These are phyloP conservation scores for Terana coerulea DNA, from an alignment of 768 basidiomycete species.

Conservation along the genomic window DNA sequence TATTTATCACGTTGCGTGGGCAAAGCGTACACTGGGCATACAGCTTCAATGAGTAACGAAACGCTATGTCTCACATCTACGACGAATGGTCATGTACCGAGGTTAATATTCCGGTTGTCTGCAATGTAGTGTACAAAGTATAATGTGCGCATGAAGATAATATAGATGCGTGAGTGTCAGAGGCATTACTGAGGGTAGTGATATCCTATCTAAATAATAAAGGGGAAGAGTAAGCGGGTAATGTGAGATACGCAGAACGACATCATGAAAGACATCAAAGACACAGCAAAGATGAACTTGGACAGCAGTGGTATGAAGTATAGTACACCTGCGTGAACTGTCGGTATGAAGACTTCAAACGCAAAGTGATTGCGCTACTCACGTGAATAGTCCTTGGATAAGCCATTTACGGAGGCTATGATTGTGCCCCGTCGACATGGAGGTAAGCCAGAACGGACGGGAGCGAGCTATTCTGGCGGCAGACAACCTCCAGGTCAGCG, in stretches of 20 bases:
- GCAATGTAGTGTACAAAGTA: too few relatives aligned
- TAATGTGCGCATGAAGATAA: too few relatives aligned
- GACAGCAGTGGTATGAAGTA: conserved; percentile 1
- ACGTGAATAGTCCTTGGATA: not conserved
- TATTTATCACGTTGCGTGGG: too few relatives aligned
- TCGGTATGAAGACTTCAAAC: not conserved
- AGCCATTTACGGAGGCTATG: not conserved
- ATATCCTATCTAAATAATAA: conserved; percentile 15
- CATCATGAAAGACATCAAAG: not conserved
- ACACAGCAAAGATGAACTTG: conserved; percentile 1
- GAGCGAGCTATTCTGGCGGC: conserved; percentile 87
- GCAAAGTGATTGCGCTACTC: not conserved
- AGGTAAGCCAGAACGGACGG: conserved; percentile 67
- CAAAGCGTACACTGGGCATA: too few relatives aligned
- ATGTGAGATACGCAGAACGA: not conserved
- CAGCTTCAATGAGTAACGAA: too few relatives aligned
- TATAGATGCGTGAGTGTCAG: too few relatives aligned
- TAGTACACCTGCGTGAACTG: not conserved
- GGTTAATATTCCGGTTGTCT: too few relatives aligned
- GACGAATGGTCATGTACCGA: too few relatives aligned
- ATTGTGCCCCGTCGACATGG: conserved; percentile 37
- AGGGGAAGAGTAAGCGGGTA: not conserved
- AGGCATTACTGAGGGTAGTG: conserved; percentile 9
- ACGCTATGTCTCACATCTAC: too few relatives aligned
- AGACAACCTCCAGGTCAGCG: conserved; percentile 80